Base-by-base conservation (phyloP, 495 filamentous ascomycete species). In the Podospora conica region DNA sequence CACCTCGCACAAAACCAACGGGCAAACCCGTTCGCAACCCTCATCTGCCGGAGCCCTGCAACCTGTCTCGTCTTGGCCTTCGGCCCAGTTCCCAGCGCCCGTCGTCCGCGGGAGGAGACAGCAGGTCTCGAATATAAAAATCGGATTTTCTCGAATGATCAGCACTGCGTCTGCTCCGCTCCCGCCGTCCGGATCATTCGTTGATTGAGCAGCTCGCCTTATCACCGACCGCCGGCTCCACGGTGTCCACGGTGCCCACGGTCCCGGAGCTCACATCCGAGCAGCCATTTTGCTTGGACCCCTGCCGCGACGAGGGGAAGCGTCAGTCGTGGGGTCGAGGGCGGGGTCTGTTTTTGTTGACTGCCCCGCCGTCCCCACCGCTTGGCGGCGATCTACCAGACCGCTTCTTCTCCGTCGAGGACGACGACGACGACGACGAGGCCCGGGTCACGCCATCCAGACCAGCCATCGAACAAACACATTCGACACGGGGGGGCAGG, bases 291-390 rank as follows among this genome's bases (percentile, higher is more conserved):
- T 23, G n/a, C 25, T 57, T n/a, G 12, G 55, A 48, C 25, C 22
- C 55, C 55, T 57, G 55, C 23, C 22, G 55, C 55, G 22, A 57
- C 55, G 55, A 57, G 22, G 25, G 40, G 40, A 24, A 23, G 21
- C 55, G 3, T 57, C 23, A 18, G 18, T 24, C 63, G 63, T 64
- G 63, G 63, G 63, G 63, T 64, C 31, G 12, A 58, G 33, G 54
- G 63, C 25, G 63, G 63, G 27, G 54, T 58, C 40, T 25, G 11
- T 28, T 64, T n/a, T 24, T 58, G 55, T 58, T 55, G 31, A 40
- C 55, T 64, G 55, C 63, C 63, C 63, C 61, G 55, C 63, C 31
- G 31, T 64, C 63, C 22, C 63, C 55, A 58, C 63, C 29, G 54
- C 54, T 28, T 27, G 33, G 55, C 54, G 25, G 63, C 53, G 24